Conservation (phyloP, 306 rosid genomes). For the Notholithocarpus densiflorus region DNA sequence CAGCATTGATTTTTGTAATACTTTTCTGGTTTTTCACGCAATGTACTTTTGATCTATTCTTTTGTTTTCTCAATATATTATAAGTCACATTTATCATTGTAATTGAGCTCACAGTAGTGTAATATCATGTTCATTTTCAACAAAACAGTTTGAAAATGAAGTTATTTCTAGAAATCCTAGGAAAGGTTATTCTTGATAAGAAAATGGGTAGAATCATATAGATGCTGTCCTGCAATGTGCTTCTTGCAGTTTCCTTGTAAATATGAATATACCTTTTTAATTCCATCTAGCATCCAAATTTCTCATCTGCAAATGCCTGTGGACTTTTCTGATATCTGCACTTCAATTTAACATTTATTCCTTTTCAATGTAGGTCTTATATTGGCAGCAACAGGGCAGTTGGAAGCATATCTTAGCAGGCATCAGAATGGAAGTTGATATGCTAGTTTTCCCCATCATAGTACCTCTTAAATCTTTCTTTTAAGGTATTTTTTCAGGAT, state of each 20-base stretch:
- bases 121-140: not conserved
- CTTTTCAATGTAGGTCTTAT: constrained; percentile 65
- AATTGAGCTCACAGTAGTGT: not conserved
- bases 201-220: not conserved
- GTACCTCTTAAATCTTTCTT: constrained; percentile 14
- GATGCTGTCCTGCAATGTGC: not conserved
- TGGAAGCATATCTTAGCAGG: constrained; percentile 53
- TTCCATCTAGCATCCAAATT: not conserved
- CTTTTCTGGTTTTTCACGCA: not conserved
- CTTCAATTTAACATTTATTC: constrained; percentile 4
- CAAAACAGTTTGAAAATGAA: not conserved
- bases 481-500: constrained; percentile 21
- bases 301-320: not conserved
- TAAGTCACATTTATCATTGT: not conserved
- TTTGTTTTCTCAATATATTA: not conserved
- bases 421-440: constrained; percentile 57
- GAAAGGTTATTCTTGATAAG: not conserved
- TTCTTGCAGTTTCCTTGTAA: not conserved
- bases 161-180: not conserved
- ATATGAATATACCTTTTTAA: not conserved
- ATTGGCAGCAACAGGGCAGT: constrained; percentile 79
- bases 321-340: not conserved
- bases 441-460: not conserved
- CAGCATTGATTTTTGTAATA: not conserved
- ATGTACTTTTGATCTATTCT: not conserved